Evolutionary conservation across 345 rosid species (phyloP).

Genomic region (Rubroshorea leprosula): DNA sequence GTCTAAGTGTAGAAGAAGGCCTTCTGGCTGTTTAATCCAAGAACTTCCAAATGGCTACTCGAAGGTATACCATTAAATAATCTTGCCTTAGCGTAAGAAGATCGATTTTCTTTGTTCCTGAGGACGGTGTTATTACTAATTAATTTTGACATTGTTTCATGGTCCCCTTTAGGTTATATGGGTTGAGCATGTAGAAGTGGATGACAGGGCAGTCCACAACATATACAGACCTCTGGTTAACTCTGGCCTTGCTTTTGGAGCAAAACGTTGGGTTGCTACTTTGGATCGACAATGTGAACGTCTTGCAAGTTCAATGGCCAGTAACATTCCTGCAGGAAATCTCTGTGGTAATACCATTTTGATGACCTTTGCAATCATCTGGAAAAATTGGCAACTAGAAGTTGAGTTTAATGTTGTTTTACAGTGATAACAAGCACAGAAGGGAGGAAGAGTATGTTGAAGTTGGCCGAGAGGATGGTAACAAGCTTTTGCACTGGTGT

Average conservation of each 20-base stretch:
- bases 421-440: slow-evolving; percentile 72
- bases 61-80: slow-evolving; percentile 42
- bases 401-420: background rate
- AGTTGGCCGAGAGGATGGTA: slow-evolving; percentile 93
- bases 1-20: slow-evolving; percentile 67
- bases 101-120: no score
- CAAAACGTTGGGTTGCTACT: slow-evolving; percentile 86
- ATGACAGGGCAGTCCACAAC: slow-evolving; percentile 64
- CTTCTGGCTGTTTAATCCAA: slow-evolving; percentile 90
- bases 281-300: slow-evolving; percentile 90
- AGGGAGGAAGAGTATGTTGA: slow-evolving; percentile 93
- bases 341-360: slow-evolving; percentile 39
- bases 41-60: slow-evolving; percentile 92
- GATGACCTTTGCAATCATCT: background rate
- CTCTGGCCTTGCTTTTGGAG: slow-evolving; percentile 78
- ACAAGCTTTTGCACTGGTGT: slow-evolving; percentile 85
- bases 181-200: slow-evolving; percentile 87
- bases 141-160: slow-evolving; percentile 3
- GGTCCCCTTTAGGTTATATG: slow-evolving; percentile 56
- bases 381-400: background rate
- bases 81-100: no score
- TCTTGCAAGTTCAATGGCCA: slow-evolving; percentile 82
- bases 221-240: slow-evolving; percentile 56
- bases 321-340: slow-evolving; percentile 71
- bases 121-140: no score